These are phyloP conservation scores for Aspergillus haitiensis DNA, from an alignment of 495 filamentous ascomycete species.

Conservation along the genomic window DNA sequence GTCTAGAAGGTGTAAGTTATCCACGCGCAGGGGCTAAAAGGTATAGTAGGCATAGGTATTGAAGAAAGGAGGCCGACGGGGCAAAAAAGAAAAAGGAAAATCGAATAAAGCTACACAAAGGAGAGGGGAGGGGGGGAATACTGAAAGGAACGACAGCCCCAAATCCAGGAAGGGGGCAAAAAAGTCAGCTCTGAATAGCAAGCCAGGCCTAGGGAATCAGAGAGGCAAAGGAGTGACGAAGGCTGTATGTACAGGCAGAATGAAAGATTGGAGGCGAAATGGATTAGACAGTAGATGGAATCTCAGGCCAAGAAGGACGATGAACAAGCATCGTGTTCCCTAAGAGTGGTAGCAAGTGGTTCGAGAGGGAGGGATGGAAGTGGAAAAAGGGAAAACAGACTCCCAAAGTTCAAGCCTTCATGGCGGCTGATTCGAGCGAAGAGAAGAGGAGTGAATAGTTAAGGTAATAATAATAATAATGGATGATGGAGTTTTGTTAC, in stretches of 20 bases:
- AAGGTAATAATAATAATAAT: too few species aligned
- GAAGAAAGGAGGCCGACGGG: slow-evolving; percentile 17
- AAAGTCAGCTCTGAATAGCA: slow-evolving; percentile 18
- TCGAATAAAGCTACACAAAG: too few species aligned
- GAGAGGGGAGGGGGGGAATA: slow-evolving; percentile 5
- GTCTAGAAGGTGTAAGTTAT: slow-evolving; percentile 11
- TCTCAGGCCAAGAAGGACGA: slow-evolving; percentile 18
- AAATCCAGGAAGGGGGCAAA: slow-evolving; percentile 9
- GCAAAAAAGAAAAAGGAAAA: neutral
- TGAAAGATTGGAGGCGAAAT: neutral
- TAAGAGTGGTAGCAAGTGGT: neutral
- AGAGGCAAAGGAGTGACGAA: slow-evolving; percentile 15
- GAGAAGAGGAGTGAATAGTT: slow-evolving; percentile 13
- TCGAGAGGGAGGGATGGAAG: neutral
- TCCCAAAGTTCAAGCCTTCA: neutral
- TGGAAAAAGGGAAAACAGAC: slow-evolving; percentile 9
- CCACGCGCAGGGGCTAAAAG: neutral
- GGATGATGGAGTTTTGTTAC: slow-evolving; percentile 19
- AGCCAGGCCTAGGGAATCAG: slow-evolving; percentile 12
- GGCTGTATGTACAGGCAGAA: slow-evolving; percentile 10
- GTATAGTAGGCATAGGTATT: neutral
- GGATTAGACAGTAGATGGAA: slow-evolving; percentile 16
- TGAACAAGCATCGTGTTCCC: slow-evolving; percentile 25
- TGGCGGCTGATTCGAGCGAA: neutral
- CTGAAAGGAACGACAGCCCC: slow-evolving; percentile 47